Evolutionary conservation across 2,329 filamentous ascomycete genomes (phyloP).

Genomic region (Phaeophleospora eucalypticola): DNA sequence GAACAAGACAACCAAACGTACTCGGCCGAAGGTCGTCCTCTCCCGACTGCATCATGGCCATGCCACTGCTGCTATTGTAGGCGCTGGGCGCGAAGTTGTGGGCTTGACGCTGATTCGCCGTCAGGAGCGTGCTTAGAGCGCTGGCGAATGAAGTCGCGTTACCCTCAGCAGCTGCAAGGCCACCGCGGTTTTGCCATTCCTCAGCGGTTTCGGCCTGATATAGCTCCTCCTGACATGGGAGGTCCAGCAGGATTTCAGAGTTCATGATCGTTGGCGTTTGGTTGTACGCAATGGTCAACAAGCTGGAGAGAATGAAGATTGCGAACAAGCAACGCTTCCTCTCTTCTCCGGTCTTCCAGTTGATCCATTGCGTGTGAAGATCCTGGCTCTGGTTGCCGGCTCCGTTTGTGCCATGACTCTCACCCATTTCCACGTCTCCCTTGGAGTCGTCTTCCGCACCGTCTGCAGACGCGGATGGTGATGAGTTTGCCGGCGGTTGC

Average conservation of each 20-base stretch:
- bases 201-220: conserved; percentile 80
- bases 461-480: conserved; percentile 11
- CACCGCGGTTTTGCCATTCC: conserved; percentile 75
- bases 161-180: conserved; percentile 62
- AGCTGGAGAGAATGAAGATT: conserved; percentile 85
- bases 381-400: conserved; percentile 18
- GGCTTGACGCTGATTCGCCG: conserved; percentile 62
- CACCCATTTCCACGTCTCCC: conserved; percentile 53
- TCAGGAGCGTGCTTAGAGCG: conserved; percentile 74
- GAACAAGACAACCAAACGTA: conserved; percentile 82
- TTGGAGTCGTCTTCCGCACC: conserved; percentile 7
- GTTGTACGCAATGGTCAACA: conserved; percentile 89
- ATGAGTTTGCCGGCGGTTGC: conserved; percentile 37
- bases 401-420: conserved; percentile 6
- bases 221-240: conserved; percentile 90
- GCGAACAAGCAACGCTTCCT: conserved; percentile 88
- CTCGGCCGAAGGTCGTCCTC: conserved; percentile 71
- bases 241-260: conserved; percentile 82
- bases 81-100: conserved; percentile 21
- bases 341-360: conserved; percentile 85
- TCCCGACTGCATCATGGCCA: conserved; percentile 7
- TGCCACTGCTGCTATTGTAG: conserved; percentile 22
- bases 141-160: conserved; percentile 75
- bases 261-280: conserved; percentile 87
- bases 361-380: conserved; percentile 75